These are phyloP conservation scores for Cylindrotheca fusiformis DNA, from an alignment of 108 stramenopile genomes.

Conservation along the genomic window DNA sequence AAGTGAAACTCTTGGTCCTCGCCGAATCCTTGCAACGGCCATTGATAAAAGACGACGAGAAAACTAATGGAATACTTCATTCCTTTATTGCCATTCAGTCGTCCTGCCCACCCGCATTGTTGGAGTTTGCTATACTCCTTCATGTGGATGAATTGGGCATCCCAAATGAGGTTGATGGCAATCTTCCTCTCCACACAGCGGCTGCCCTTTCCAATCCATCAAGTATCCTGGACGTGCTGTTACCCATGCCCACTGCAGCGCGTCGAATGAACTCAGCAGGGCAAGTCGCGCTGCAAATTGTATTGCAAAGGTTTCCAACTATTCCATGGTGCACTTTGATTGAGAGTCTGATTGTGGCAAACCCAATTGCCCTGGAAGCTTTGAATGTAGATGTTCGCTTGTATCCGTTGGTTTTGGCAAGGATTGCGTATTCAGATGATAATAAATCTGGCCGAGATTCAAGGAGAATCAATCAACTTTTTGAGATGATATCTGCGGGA, in stretches of 20 bases:
- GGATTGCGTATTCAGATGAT: too few species aligned
- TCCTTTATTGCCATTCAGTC: constrained; percentile 20
- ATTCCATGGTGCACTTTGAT: constrained; percentile 3
- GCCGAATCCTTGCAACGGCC: constrained; percentile 20
- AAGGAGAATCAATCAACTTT: too few species aligned
- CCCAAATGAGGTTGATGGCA: constrained; percentile 16
- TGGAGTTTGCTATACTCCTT: constrained; percentile 34
- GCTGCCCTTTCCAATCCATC: neutral
- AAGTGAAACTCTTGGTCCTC: constrained; percentile 21
- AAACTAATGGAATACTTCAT: constrained; percentile 8
- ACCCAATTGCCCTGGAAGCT: constrained; percentile 23
- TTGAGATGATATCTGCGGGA: too few species aligned
- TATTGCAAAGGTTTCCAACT: neutral
- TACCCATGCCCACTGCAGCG: constrained; percentile 18
- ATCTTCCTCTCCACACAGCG: constrained; percentile 33
- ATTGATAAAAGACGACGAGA: neutral
- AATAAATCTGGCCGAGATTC: too few species aligned
- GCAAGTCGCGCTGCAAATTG: constrained; percentile 11
- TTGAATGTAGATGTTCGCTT: constrained; percentile 25
- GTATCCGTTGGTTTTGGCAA: constrained; percentile 20
- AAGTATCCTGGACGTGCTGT: constrained; percentile 8
- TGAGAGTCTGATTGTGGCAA: constrained; percentile 9
- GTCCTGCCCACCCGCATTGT: constrained; percentile 32
- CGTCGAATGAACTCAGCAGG: constrained; percentile 3
- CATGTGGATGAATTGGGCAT: constrained; percentile 27